Conservation (phyloP, 1,284 basidiomycete species). For the Somion occarium region DNA sequence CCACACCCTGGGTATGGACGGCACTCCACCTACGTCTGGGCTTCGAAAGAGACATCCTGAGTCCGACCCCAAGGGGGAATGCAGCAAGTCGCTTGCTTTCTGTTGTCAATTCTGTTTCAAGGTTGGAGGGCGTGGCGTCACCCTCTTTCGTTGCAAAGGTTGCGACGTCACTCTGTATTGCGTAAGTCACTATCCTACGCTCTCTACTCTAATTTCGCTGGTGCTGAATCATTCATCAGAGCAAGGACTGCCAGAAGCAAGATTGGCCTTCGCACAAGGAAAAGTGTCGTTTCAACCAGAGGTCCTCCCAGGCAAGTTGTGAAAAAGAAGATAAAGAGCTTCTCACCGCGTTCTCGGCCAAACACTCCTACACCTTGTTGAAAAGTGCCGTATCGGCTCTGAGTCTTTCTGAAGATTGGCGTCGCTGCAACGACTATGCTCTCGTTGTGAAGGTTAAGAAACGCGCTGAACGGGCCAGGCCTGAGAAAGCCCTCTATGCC, state of each 20-base stretch:
- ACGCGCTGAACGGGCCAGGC: conserved; percentile 11
- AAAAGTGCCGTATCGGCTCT: conserved; percentile 16
- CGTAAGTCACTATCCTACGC: background rate
- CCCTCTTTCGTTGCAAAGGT: background rate
- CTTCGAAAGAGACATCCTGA: background rate
- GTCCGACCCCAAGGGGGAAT: background rate
- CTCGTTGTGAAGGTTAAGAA: conserved; percentile 15
- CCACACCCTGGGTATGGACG: background rate
- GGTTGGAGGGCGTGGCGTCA: background rate
- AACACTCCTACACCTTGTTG: conserved; percentile 17
- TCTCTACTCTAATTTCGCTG: background rate
- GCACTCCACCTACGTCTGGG: background rate
- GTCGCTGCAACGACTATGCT: conserved; percentile 14
- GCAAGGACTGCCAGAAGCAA: conserved; percentile 6
- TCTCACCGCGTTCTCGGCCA: conserved; percentile 19
- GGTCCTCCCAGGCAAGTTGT: conserved; percentile 6
- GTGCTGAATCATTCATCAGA: background rate
- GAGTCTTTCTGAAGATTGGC: conserved; percentile 11
- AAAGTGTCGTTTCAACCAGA: conserved; percentile 12
- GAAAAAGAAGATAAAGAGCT: conserved; percentile 10
- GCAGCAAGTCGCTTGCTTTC: background rate
- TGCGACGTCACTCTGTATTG: conserved; percentile 3
- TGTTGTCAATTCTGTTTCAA: conserved; percentile 5
- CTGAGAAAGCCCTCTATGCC: conserved; percentile 17
- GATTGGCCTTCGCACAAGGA: conserved; percentile 3